Percentiles rank a stretch among this genome's conserved stretches.
phyloP scores from a whole-genome alignment of 106 monocot genomes.

The Dendrobium catenatum region DNA sequence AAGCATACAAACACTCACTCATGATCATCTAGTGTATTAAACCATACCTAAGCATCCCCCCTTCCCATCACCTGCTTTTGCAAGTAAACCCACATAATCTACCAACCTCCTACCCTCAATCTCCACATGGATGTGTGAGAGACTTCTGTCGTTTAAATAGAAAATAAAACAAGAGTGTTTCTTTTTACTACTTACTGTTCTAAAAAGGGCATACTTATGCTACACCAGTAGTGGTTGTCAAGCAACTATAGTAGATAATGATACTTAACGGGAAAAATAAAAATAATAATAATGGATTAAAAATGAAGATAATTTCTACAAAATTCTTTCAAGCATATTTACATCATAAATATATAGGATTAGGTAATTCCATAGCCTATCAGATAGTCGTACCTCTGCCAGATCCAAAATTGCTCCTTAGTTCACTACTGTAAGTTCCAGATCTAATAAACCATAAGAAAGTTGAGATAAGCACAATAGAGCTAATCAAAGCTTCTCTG shows the following conservation, averaged over 20 bases:
- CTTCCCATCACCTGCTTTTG: background rate
- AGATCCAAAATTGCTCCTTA: slow-evolving; percentile 16
- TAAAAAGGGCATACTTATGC: background rate
- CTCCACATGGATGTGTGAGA: background rate
- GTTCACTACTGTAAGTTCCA: slow-evolving; percentile 13
- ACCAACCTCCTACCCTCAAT: background rate
- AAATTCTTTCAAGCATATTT: background rate
- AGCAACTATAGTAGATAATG: background rate
- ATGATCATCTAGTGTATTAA: background rate
- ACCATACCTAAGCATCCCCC: background rate
- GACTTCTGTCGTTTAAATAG: background rate
- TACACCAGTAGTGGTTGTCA: background rate
- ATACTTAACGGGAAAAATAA: background rate
- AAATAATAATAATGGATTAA: background rate
- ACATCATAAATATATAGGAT: background rate
- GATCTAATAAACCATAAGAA: slow-evolving; percentile 8
- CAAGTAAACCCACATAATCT: background rate
- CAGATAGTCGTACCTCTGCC: slow-evolving; percentile 15
- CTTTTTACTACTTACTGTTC: background rate
- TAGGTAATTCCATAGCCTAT: background rate
- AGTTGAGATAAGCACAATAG: background rate
- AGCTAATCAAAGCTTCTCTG: background rate
- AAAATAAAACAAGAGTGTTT: background rate
- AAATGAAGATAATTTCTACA: background rate
- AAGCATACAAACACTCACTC: background rate